Base-by-base conservation (phyloP, 2,329 filamentous ascomycete species). In the Aureobasidium mangrovei region DNA sequence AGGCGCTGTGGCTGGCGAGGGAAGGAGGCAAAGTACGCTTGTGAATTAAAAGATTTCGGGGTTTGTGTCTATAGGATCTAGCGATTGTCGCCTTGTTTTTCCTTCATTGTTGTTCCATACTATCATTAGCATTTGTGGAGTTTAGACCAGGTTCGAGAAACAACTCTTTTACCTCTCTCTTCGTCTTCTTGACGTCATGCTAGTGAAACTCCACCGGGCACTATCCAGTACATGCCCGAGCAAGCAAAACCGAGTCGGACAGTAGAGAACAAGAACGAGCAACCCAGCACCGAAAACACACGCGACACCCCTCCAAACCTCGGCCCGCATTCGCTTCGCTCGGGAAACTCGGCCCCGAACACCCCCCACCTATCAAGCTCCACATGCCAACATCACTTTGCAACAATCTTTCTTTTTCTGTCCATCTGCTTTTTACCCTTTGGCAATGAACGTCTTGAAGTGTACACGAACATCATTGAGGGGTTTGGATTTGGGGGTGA, bases 11-110 rank as follows among this genome's bases (percentile, higher is more conserved):
- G 42, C 35, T 18, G 52, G 52, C 10, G 52, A 54, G 27, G 43
- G 42, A 5, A 54, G 52, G 9, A 54, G 52, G 36, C 38, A 28
- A 35, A 54, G 52, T 31, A 54, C 42, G 1, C 29, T 54, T 40
- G 52, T 54, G 2, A 54, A 47, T 40, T 47, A 47, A 31, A 54
- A 3, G 8, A 41, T 33, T 8, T 39, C n/a, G 12, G 9, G 24
- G 2, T 47, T 4, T 6, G 12, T 18, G 6, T 40, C 8, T 31
- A 12, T 51, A 51, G 28, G 27, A 32, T 51, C 18, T 18, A 18
- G 18, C 18, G 9, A 26, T 31, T 48, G 9, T 47, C 28, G 32
- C 26, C 8, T 45, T 45, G 18, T 32, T 6, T 44, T 10, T 33
- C 8, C 7, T 24, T 44, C 18, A 10, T 26, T 18, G 32, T 7